A percentile compares a stretch with the other conserved stretches of the same genome.
Evolutionary conservation across 2,329 filamentous ascomycete species (phyloP).

Genomic region (Cladosporium sp.): DNA sequence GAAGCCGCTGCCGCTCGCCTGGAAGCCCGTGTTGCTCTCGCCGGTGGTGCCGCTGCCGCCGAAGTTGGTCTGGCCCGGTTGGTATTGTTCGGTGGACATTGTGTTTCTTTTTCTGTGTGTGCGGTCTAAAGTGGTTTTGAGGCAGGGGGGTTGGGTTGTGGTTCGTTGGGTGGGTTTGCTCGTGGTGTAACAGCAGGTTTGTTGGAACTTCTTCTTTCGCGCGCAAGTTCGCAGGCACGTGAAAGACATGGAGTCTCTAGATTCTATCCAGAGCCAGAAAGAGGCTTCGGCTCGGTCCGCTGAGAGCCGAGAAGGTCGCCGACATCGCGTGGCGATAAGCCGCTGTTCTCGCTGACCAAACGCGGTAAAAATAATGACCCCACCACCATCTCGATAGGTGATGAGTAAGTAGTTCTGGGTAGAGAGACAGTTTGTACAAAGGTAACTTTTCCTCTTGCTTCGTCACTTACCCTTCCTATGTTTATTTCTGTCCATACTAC

Average conservation of each 20-base stretch:
- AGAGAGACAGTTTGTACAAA: slow-evolving; percentile 4
- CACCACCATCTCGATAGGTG: slow-evolving; percentile 2
- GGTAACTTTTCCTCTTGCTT: neutral
- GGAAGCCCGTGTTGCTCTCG: slow-evolving; percentile 28
- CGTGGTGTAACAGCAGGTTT: neutral
- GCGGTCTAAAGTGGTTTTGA: neutral
- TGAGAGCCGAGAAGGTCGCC: neutral
- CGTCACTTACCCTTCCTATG: slow-evolving; percentile 19
- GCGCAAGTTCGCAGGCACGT: slow-evolving; percentile 4
- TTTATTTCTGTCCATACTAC: slow-evolving; percentile 20
- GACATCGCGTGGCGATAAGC: slow-evolving; percentile 14
- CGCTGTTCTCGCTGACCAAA: slow-evolving; percentile 9
- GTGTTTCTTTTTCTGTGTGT: slow-evolving; percentile 9
- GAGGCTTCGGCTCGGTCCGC: slow-evolving; percentile 4
- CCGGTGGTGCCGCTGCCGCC: slow-evolving; percentile 30
- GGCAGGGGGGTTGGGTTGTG: neutral
- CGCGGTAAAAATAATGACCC: slow-evolving; percentile 6
- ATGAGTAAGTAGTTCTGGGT: neutral
- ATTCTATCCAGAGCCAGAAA: too few species aligned
- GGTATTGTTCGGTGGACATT: slow-evolving; percentile 67
- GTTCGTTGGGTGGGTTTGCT: slow-evolving; percentile 2
- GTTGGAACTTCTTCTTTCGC: neutral
- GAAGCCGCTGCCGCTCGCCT: slow-evolving; percentile 61
- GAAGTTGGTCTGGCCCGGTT: slow-evolving; percentile 47
- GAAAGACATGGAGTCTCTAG: neutral